Evolutionary conservation across 768 basidiomycete species (phyloP).

Genomic region (Boletus eberwhitei): DNA sequence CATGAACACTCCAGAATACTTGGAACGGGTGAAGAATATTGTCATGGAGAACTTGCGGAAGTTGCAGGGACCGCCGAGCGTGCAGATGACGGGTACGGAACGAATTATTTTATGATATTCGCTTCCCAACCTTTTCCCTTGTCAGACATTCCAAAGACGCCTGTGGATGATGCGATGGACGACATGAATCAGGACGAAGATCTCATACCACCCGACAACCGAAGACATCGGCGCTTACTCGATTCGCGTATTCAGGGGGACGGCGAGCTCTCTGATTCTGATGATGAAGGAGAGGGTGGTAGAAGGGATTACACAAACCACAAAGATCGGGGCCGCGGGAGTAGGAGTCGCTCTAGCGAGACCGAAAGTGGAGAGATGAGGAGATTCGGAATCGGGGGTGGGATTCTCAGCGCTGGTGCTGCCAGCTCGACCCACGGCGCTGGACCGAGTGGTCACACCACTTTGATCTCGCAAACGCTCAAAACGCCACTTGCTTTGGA

Average conservation of each 20-base stretch:
- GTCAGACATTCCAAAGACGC: constrained; percentile 77
- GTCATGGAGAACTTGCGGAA: constrained; percentile 89
- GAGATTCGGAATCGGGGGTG: constrained; percentile 65
- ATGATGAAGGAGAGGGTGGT: constrained; percentile 93
- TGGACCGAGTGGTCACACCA: constrained; percentile 70
- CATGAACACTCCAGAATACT: constrained; percentile 87
- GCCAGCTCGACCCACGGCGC: constrained; percentile 61
- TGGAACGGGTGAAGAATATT: constrained; percentile 89
- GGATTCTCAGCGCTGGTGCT: constrained; percentile 64
- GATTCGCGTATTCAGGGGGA: constrained; percentile 83
- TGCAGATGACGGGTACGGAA: constrained; percentile 79
- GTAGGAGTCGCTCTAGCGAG: constrained; percentile 40
- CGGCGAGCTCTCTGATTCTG: constrained; percentile 92
- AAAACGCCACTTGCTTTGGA: constrained; percentile 33
- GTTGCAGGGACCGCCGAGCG: constrained; percentile 84
- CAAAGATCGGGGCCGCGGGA: constrained; percentile 46
- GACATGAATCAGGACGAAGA: constrained; percentile 84
- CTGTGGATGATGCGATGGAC: constrained; percentile 82
- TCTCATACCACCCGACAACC: constrained; percentile 68
- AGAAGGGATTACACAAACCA: constrained; percentile 66
- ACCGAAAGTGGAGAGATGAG: constrained; percentile 42
- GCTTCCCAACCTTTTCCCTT: not conserved
- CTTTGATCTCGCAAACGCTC: constrained; percentile 32
- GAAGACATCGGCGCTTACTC: constrained; percentile 71
- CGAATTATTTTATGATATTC: not conserved